phyloP scores from a whole-genome alignment of 2,329 filamentous ascomycete genomes.

The Sclerotinia subarctica region DNA sequence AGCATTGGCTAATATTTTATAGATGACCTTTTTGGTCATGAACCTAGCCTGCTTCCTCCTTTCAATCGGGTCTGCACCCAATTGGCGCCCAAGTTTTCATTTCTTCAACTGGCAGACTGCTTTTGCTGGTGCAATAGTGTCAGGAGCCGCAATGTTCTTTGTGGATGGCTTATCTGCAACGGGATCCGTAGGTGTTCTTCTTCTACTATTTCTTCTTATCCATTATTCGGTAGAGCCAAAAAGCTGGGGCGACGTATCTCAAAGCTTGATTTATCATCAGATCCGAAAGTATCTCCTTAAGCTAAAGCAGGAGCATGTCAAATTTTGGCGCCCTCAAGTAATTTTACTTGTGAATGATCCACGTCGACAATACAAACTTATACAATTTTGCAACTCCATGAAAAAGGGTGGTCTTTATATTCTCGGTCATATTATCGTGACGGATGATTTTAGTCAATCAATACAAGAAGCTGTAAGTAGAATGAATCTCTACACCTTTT shows the following conservation, averaged over 20 bases:
- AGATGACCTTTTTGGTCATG: constrained; percentile 87
- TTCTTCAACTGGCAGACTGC: constrained; percentile 88
- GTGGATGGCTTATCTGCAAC: constrained; percentile 79
- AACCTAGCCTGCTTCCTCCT: constrained; percentile 84
- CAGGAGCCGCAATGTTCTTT: constrained; percentile 83
- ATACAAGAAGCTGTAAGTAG: constrained; percentile 63
- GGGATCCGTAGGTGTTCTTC: constrained; percentile 67
- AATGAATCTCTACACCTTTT: neutral
- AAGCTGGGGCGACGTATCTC: constrained; percentile 85
- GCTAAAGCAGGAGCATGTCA: constrained; percentile 84
- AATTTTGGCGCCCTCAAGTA: constrained; percentile 89
- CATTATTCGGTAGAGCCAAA: constrained; percentile 85
- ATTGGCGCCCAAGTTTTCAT: constrained; percentile 83
- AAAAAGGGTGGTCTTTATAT: constrained; percentile 84
- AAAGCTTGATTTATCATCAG: constrained; percentile 84
- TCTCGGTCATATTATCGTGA: constrained; percentile 83
- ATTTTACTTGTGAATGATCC: constrained; percentile 80
- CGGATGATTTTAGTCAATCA: constrained; percentile 72
- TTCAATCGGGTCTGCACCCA: constrained; percentile 82
- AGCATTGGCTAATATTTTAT: constrained; percentile 19
- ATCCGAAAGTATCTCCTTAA: constrained; percentile 83
- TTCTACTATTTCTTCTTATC: constrained; percentile 78
- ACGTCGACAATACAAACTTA: constrained; percentile 75
- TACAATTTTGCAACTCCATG: constrained; percentile 87
- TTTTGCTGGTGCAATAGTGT: constrained; percentile 68